Conservation (phyloP, 108 stramenopile genomes). For the Mayamaea pseudoterrestris region DNA sequence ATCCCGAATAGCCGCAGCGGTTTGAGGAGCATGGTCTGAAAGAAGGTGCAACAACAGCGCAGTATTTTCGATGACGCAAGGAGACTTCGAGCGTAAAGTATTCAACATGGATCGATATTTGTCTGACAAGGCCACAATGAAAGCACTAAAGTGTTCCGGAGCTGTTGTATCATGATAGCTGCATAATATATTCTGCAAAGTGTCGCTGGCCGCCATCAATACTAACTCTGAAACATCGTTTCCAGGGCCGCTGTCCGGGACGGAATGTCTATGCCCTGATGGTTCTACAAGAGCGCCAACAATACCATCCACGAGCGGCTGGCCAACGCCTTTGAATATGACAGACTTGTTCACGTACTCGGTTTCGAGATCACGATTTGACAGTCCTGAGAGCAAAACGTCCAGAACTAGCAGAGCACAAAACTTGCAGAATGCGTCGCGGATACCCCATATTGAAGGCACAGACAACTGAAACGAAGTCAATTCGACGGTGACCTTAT, state of each 20-base stretch:
- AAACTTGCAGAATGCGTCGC: slow-evolving; percentile 33
- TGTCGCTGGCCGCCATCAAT: slow-evolving; percentile 46
- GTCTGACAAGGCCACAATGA: slow-evolving; percentile 30
- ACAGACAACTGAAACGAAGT: slow-evolving; percentile 25
- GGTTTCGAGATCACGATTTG: slow-evolving; percentile 21
- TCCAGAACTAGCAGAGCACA: slow-evolving; percentile 33
- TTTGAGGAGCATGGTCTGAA: slow-evolving; percentile 36
- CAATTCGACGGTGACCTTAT: slow-evolving; percentile 29
- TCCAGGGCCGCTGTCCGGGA: not conserved
- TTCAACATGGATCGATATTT: slow-evolving; percentile 42
- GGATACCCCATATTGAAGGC: slow-evolving; percentile 21
- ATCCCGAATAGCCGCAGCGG: slow-evolving; percentile 37
- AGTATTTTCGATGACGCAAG: slow-evolving; percentile 70
- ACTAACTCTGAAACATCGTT: slow-evolving; percentile 25
- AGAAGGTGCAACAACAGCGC: slow-evolving; percentile 56
- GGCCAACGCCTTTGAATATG: slow-evolving; percentile 35
- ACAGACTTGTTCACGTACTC: slow-evolving; percentile 61
- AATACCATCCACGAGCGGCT: slow-evolving; percentile 18
- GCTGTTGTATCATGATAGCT: slow-evolving; percentile 43
- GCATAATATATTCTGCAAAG: slow-evolving; percentile 49
- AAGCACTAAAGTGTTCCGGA: slow-evolving; percentile 29
- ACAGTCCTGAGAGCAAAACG: slow-evolving; percentile 19
- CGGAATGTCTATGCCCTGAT: too few relatives aligned
- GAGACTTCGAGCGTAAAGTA: slow-evolving; percentile 39
- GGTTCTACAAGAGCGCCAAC: slow-evolving; percentile 19